A percentile compares a stretch with the other conserved stretches of the same genome.
Evolutionary conservation across 1,139 yeast species (phyloP).

Genomic region (Scheffersomyces parashehatae): DNA sequence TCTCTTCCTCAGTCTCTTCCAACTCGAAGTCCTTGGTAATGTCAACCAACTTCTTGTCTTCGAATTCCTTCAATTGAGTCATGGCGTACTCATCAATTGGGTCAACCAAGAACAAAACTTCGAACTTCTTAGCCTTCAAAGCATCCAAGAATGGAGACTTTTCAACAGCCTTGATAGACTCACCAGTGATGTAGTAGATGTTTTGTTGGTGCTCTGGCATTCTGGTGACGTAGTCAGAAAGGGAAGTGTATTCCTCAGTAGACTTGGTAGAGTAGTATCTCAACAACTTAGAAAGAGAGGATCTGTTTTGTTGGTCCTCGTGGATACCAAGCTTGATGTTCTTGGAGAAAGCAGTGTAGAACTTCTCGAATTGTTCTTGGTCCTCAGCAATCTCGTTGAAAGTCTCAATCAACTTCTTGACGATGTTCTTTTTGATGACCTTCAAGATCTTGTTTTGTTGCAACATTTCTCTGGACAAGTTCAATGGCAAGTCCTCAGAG

Average conservation of each 20-base stretch:
- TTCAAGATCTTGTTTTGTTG: constrained; percentile 99
- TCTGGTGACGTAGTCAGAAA: constrained; percentile 96
- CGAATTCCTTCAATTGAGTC: constrained; percentile 99
- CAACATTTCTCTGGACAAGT: constrained; percentile 99
- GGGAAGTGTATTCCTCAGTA: constrained; percentile 88
- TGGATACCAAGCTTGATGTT: constrained; percentile 98
- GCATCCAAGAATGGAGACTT: constrained; percentile 99
- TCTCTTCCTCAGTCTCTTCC: constrained; percentile 99
- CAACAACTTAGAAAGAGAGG: constrained; percentile 90
- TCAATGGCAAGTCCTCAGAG: constrained; percentile 99
- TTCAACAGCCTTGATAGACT: constrained; percentile 95
- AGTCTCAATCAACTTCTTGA: constrained; percentile 97
- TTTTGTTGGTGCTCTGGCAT: constrained; percentile 99
- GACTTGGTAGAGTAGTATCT: constrained; percentile 98
- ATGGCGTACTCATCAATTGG: constrained; percentile 99
- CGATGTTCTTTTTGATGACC: constrained; percentile 98
- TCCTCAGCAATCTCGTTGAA: constrained; percentile 99
- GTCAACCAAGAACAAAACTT: constrained; percentile 96
- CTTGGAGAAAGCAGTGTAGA: constrained; percentile 98
- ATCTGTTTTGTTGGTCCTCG: constrained; percentile 98
- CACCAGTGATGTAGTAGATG: constrained; percentile 99
- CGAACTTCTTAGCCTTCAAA: constrained; percentile 97
- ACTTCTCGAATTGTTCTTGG: constrained; percentile 96
- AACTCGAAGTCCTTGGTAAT: constrained; percentile 99
- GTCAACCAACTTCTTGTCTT: constrained; percentile 98